Conservation (phyloP, 2,329 filamentous ascomycete species). For the Talaromyces piceae region DNA sequence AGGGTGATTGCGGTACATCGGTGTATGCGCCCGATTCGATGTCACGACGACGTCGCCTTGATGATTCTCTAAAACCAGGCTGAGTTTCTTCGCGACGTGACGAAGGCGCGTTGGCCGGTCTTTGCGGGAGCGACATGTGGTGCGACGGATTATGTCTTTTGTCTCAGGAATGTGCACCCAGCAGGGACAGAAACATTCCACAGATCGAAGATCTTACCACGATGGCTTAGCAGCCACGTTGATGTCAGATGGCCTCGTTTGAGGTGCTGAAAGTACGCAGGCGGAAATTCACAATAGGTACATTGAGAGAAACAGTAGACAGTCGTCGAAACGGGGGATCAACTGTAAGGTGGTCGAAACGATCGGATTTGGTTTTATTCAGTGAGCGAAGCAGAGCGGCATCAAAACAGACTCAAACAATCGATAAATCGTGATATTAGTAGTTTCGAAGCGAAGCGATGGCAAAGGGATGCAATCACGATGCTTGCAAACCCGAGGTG, state of each 20-base stretch:
- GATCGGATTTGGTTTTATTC: not conserved
- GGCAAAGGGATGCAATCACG: not conserved
- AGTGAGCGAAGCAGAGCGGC: not conserved
- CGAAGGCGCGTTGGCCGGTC: constrained; percentile 57
- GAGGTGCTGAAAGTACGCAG: not conserved
- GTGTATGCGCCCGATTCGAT: constrained; percentile 55
- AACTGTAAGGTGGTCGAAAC: not conserved
- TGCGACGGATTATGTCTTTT: constrained; percentile 12
- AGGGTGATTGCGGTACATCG: constrained; percentile 26
- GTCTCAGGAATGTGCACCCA: constrained; percentile 9
- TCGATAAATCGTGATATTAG: not conserved
- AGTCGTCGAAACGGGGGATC: not conserved
- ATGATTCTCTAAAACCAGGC: constrained; percentile 60
- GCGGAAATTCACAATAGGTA: not conserved
- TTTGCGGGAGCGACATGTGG: constrained; percentile 47
- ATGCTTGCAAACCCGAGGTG: not conserved
- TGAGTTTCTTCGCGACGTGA: constrained; percentile 49
- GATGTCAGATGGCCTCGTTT: not conserved
- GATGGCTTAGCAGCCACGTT: not conserved
- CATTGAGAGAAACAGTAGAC: not conserved
- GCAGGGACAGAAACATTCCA: constrained; percentile 13
- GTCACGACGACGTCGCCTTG: constrained; percentile 62
- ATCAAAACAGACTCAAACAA: not conserved
- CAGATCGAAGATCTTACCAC: constrained; percentile 8
- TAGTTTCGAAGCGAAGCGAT: not conserved